These are phyloP conservation scores for Halophytophthora batemanensis DNA, from an alignment of 352 stramenopile species.

Conservation along the genomic window DNA sequence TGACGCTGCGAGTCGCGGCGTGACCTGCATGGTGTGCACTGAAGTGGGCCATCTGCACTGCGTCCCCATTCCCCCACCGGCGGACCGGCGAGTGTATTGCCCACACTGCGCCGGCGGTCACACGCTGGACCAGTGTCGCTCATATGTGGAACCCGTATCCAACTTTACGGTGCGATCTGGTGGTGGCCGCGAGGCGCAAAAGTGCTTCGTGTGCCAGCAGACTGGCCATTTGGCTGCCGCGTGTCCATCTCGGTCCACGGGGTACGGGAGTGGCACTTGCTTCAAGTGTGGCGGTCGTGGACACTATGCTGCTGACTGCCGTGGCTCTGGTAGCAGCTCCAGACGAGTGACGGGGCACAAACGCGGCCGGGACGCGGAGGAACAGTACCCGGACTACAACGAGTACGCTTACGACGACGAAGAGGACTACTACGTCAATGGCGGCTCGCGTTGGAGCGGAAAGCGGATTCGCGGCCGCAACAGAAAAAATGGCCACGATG, in stretches of 20 bases:
- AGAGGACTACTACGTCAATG: constrained; percentile 34
- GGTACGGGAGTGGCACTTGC: constrained; percentile 47
- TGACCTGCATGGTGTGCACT: constrained; percentile 79
- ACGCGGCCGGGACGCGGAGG: constrained; percentile 36
- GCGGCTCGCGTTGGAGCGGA: constrained; percentile 20
- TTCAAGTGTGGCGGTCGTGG: constrained; percentile 48
- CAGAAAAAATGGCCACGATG: constrained; percentile 6
- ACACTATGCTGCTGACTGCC: constrained; percentile 51
- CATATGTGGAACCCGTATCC: constrained; percentile 44
- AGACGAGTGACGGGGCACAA: constrained; percentile 40
- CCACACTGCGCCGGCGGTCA: constrained; percentile 63
- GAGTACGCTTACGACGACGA: constrained; percentile 34
- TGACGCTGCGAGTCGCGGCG: constrained; percentile 23
- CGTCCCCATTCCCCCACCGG: constrained; percentile 57
- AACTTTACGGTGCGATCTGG: constrained; percentile 40
- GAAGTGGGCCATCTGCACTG: constrained; percentile 64
- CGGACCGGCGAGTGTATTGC: constrained; percentile 71
- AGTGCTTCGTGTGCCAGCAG: constrained; percentile 75
- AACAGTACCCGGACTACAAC: constrained; percentile 48
- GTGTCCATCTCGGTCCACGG: constrained; percentile 45
- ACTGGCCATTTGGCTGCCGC: constrained; percentile 68
- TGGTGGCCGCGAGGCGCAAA: constrained; percentile 48
- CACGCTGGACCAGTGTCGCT: constrained; percentile 35
- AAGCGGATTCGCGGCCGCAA: constrained; percentile 19
- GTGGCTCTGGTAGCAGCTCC: constrained; percentile 17